Conservation (phyloP, 441 rosid species). For the Monsonia emarginata region DNA sequence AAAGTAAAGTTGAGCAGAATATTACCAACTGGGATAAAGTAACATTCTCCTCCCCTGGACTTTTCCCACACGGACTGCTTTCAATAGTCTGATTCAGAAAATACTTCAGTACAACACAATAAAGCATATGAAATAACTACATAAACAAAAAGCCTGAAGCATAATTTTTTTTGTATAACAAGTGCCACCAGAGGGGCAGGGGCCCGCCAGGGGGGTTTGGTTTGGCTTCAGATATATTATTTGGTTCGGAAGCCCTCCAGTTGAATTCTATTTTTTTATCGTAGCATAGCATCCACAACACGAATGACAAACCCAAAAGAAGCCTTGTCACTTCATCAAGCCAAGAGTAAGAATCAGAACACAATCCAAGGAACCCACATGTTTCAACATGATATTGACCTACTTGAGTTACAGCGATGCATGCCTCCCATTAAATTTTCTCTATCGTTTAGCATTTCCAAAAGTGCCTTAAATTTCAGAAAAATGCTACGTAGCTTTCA, state of each 20-base stretch:
- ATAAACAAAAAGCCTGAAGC: neutral
- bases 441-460: neutral
- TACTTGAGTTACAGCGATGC: neutral
- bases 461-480: neutral
- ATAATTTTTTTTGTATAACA: no score
- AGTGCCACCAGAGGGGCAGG: no score
- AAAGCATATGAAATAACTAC: neutral
- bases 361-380: neutral
- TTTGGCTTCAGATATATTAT: neutral
- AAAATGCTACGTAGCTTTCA: neutral
- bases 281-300: neutral
- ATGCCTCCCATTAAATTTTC: neutral
- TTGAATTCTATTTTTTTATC: neutral
- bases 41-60: constrained; percentile 77
- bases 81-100: constrained; percentile 65
- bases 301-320: neutral
- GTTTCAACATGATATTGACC: neutral
- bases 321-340: neutral
- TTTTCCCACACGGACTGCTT: constrained; percentile 76
- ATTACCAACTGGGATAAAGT: constrained; percentile 92
- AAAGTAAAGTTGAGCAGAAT: constrained; percentile 14
- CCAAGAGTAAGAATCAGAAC: neutral
- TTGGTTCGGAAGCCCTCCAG: neutral
- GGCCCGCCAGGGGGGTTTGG: no score
- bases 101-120: neutral